A percentile compares a stretch with the other conserved stretches of the same genome.
Evolutionary conservation across 75 land plant species (phyloP).

Genomic region (Sequoiadendron giganteum): DNA sequence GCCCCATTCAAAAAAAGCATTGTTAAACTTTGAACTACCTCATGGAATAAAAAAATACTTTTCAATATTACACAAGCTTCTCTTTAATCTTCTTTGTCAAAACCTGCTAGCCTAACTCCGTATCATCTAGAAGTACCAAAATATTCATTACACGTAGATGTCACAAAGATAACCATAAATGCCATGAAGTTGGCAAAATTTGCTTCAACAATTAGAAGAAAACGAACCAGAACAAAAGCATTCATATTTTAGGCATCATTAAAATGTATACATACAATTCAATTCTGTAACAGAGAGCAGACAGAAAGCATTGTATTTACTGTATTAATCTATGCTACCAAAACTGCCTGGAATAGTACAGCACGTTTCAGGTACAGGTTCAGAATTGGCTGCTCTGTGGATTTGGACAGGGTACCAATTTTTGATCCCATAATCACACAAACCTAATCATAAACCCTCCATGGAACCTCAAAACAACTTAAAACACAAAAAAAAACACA

Average conservation of each 20-base stretch:
- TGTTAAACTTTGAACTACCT: neutral
- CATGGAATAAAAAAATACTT: neutral
- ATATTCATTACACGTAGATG: neutral
- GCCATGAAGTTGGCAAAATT: neutral
- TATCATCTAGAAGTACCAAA: neutral
- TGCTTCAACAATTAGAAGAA: neutral
- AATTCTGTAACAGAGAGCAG: neutral
- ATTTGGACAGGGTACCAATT: too few species aligned
- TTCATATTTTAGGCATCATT: neutral
- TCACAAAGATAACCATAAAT: too few species aligned
- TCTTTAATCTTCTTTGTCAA: neutral
- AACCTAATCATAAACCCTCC: too few species aligned
- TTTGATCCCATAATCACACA: too few species aligned
- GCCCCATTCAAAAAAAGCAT: neutral
- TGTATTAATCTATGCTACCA: too few species aligned
- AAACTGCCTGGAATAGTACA: too few species aligned
- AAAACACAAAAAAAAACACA: too few species aligned
- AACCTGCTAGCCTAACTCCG: neutral
- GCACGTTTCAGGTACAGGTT: too few species aligned
- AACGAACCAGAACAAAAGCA: neutral
- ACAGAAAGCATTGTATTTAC: neutral
- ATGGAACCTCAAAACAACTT: too few species aligned
- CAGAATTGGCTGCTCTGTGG: too few species aligned
- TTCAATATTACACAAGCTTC: neutral
- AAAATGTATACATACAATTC: neutral